These are phyloP conservation scores for Metschnikowia rubicola DNA, from an alignment of 805 yeast species.

Conservation along the genomic window DNA sequence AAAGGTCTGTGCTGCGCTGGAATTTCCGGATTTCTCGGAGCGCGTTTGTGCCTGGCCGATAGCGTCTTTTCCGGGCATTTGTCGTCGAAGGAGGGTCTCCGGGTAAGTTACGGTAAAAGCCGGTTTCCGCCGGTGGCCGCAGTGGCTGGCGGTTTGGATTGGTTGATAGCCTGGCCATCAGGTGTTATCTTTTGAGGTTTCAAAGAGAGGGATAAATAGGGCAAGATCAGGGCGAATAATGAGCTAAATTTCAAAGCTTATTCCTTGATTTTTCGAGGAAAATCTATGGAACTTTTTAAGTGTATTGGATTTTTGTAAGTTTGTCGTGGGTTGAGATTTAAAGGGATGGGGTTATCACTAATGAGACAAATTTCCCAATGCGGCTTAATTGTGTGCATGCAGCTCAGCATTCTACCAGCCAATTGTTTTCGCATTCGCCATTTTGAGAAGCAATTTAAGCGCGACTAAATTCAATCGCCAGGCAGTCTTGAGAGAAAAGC, in stretches of 20 bases:
- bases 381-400: conserved; percentile 9
- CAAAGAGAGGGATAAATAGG: neutral
- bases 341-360: no score
- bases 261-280: no score
- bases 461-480: neutral
- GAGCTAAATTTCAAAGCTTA: no score
- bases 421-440: conserved; percentile 1
- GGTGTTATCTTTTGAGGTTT: neutral
- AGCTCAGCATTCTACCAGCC: conserved; percentile 5
- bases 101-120: conserved; percentile 47
- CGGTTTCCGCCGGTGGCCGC: conserved; percentile 23
- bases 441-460: neutral
- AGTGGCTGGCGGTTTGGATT: conserved; percentile 7
- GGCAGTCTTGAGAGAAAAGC: no score
- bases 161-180: conserved; percentile 16
- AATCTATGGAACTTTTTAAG: no score
- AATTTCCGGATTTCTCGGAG: conserved; percentile 64
- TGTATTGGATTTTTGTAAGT: no score
- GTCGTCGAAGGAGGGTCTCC: conserved; percentile 46
- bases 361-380: neutral
- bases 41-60: conserved; percentile 64
- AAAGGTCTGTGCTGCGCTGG: conserved; percentile 64
- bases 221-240: neutral
- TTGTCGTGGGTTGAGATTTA: no score
- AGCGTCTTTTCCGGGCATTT: conserved; percentile 33